phyloP scores from a whole-genome alignment of 331 rosid genomes.

The Prunus yedoensis region DNA sequence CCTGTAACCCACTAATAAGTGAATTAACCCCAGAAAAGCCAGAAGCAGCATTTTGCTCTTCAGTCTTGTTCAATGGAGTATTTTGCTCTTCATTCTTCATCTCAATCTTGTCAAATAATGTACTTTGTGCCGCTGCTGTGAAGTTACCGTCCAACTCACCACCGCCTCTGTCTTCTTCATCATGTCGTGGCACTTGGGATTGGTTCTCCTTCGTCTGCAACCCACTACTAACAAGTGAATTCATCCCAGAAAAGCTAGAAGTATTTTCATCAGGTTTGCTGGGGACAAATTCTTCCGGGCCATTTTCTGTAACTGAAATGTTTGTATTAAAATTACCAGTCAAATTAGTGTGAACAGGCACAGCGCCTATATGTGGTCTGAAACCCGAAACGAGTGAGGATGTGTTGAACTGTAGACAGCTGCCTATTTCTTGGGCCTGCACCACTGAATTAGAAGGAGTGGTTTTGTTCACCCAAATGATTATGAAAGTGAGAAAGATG shows the following conservation, averaged over 20 bases:
- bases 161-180: conserved; percentile 20
- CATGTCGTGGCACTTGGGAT: conserved; percentile 30
- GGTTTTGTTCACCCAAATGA: conserved; percentile 56
- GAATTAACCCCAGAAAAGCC: conserved; percentile 30
- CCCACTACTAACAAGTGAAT: conserved; percentile 15
- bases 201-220: conserved; percentile 22
- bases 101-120: conserved; percentile 19
- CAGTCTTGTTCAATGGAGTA: neutral
- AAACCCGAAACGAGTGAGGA: conserved; percentile 31
- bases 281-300: conserved; percentile 29
- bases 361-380: conserved; percentile 13
- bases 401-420: conserved; percentile 45
- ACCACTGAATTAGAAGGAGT: conserved; percentile 32
- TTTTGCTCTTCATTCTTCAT: conserved; percentile 30
- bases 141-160: conserved; percentile 33
- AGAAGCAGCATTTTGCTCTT: conserved; percentile 5
- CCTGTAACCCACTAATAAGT: conserved; percentile 16
- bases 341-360: conserved; percentile 22
- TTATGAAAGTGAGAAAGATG: conserved; percentile 54
- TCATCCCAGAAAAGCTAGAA: conserved; percentile 32
- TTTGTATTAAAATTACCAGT: conserved; percentile 30
- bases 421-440: conserved; percentile 27
- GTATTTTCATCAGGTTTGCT: conserved; percentile 29
- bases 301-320: conserved; percentile 27
- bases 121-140: conserved; percentile 21